Conservation (phyloP, 2,329 filamentous ascomycete genomes). For the Colletotrichum magnum region DNA sequence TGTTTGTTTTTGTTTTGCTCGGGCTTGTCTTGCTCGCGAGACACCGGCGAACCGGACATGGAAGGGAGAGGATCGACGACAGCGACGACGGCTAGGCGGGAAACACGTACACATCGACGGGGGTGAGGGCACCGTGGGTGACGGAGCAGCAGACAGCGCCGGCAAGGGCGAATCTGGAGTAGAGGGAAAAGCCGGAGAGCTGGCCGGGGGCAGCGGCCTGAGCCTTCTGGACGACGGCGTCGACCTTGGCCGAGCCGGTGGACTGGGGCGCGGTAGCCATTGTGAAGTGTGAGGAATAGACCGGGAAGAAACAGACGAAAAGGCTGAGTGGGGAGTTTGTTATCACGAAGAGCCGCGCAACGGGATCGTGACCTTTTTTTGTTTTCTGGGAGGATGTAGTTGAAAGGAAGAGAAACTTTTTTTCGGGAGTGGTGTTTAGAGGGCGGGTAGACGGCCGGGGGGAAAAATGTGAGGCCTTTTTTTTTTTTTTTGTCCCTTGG, state of each 20-base stretch:
- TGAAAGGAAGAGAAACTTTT: slow-evolving; percentile 23
- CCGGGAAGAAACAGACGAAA: slow-evolving; percentile 45
- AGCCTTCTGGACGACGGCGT: slow-evolving; percentile 59
- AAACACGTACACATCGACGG: slow-evolving; percentile 97
- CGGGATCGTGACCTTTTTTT: slow-evolving; percentile 38
- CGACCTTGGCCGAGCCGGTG: slow-evolving; percentile 60
- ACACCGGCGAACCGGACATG: not conserved
- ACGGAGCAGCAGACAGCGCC: slow-evolving; percentile 98
- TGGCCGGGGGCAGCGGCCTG: slow-evolving; percentile 58
- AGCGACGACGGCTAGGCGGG: not conserved
- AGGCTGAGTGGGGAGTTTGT: slow-evolving; percentile 52
- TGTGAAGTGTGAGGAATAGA: slow-evolving; percentile 48
- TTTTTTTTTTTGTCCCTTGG: not conserved
- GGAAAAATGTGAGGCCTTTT: slow-evolving; percentile 41
- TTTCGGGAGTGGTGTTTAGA: slow-evolving; percentile 20
- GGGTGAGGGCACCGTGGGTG: slow-evolving; percentile 96
- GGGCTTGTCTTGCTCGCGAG: slow-evolving; percentile 16
- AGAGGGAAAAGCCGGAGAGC: slow-evolving; percentile 75
- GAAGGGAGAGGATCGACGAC: not conserved
- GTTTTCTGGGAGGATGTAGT: not conserved
- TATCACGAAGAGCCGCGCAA: slow-evolving; percentile 40
- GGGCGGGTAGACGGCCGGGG: slow-evolving; percentile 23
- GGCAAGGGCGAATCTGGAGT: slow-evolving; percentile 96
- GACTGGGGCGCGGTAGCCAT: slow-evolving; percentile 58
- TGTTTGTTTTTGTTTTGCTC: not conserved